Conservation (phyloP, 495 filamentous ascomycete species). For the Cryomyces antarcticus region DNA sequence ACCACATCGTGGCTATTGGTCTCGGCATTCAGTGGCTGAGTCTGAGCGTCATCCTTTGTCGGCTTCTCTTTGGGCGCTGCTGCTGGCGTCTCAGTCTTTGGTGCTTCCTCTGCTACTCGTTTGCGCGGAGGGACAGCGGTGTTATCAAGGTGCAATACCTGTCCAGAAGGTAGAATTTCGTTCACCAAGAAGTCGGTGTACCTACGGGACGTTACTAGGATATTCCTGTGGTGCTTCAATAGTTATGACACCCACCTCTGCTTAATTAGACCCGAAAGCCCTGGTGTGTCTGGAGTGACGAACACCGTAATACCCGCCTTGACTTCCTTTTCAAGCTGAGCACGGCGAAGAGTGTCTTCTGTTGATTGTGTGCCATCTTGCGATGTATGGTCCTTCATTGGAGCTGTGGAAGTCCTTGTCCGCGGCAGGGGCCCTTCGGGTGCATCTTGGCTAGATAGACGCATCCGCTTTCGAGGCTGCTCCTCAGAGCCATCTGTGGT, state of each 20-base stretch:
- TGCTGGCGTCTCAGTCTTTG: slow-evolving; percentile 1
- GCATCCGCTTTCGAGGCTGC: background rate
- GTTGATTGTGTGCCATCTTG: background rate
- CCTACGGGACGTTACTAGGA: slow-evolving; percentile 20
- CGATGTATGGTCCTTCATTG: background rate
- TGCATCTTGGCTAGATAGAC: background rate
- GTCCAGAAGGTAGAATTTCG: slow-evolving; percentile 62
- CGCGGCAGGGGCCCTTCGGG: background rate
- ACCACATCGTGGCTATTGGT: background rate
- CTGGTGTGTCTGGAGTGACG: slow-evolving; percentile 10
- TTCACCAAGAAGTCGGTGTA: slow-evolving; percentile 94
- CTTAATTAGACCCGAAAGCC: slow-evolving; percentile 17
- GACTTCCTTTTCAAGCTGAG: slow-evolving; percentile 8
- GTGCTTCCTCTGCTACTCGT: slow-evolving; percentile 5
- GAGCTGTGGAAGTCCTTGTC: background rate
- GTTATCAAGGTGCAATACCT: slow-evolving; percentile 53
- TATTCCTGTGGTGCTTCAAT: background rate
- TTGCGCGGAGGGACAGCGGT: slow-evolving; percentile 13
- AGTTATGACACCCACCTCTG: slow-evolving; percentile 4
- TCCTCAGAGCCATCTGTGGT: background rate
- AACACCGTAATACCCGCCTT: slow-evolving; percentile 16
- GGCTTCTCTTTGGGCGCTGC: slow-evolving; percentile 7
- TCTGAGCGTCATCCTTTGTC: slow-evolving; percentile 1
- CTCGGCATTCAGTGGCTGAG: background rate
- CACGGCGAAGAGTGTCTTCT: background rate